Percentiles rank a stretch among this genome's conserved stretches.
These are phyloP conservation scores for Kodamaea anthophila DNA, from an alignment of 1,139 yeast genomes.

Conservation along the genomic window DNA sequence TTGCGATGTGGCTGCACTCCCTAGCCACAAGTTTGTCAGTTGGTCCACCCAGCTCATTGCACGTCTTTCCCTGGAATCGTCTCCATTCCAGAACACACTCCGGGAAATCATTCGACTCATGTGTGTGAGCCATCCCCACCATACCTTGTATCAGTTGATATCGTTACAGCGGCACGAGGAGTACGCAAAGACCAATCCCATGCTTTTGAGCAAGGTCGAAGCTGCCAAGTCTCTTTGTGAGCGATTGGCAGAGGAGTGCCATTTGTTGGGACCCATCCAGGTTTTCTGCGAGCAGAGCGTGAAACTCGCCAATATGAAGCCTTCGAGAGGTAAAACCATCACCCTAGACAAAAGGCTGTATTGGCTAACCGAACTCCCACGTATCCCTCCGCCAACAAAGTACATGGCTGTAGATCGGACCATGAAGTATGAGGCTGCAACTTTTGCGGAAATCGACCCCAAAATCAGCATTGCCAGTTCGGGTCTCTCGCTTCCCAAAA, in stretches of 20 bases:
- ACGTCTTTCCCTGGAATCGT: slow-evolving; percentile 46
- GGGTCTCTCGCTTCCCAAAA: slow-evolving; percentile 85
- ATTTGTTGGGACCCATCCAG: too few relatives aligned
- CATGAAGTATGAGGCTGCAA: slow-evolving; percentile 48
- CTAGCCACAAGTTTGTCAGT: slow-evolving; percentile 58
- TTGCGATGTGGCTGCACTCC: slow-evolving; percentile 36
- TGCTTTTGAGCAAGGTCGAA: slow-evolving; percentile 39
- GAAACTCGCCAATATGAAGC: slow-evolving; percentile 44
- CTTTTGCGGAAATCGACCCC: slow-evolving; percentile 39
- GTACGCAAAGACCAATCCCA: slow-evolving; percentile 23
- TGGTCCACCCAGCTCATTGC: slow-evolving; percentile 87
- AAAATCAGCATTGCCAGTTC: slow-evolving; percentile 58
- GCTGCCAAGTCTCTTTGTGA: slow-evolving; percentile 49
- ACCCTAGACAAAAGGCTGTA: slow-evolving; percentile 34
- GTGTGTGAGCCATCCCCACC: slow-evolving; percentile 67
- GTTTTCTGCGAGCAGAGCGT: slow-evolving; percentile 46
- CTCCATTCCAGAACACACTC: slow-evolving; percentile 51
- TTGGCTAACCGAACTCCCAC: slow-evolving; percentile 51
- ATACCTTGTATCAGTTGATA: slow-evolving; percentile 62
- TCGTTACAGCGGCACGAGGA: slow-evolving; percentile 47
- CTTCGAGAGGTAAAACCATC: slow-evolving; percentile 28
- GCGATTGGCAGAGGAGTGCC: slow-evolving; percentile 35
- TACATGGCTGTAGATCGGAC: slow-evolving; percentile 36
- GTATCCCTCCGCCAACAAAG: slow-evolving; percentile 68
- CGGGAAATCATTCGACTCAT: slow-evolving; percentile 44